phyloP scores from a whole-genome alignment of 2,329 filamentous ascomycete species.

The Seiridium unicorne region DNA sequence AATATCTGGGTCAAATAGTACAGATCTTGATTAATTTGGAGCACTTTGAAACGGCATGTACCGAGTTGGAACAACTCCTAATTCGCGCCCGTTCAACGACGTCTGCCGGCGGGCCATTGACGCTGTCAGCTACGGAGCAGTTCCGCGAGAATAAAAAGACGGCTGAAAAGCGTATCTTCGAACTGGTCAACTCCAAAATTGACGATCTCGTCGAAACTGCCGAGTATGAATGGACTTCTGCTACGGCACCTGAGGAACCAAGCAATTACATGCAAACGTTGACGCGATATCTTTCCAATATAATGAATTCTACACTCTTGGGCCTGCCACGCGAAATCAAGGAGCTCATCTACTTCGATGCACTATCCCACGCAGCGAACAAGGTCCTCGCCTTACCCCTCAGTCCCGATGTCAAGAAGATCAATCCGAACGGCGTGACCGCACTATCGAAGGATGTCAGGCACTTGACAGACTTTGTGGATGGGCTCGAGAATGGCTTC shows the following conservation, averaged over 20 bases:
- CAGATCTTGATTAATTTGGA: constrained; percentile 98
- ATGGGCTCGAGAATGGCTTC: constrained; percentile 77
- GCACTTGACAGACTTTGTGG: constrained; percentile 83
- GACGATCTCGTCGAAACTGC: constrained; percentile 96
- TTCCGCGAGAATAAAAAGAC: constrained; percentile 92
- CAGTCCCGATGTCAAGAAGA: constrained; percentile 74
- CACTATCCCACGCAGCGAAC: constrained; percentile 83
- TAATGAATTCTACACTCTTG: constrained; percentile 92
- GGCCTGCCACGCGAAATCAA: constrained; percentile 95
- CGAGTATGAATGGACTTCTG: constrained; percentile 82
- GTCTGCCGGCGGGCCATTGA: constrained; percentile 76
- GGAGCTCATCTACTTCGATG: constrained; percentile 96
- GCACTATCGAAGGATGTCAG: constrained; percentile 80
- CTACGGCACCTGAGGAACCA: constrained; percentile 65
- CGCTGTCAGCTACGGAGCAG: constrained; percentile 77
- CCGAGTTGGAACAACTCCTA: constrained; percentile 82
- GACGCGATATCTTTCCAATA: constrained; percentile 88
- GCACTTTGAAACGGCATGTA: constrained; percentile 92
- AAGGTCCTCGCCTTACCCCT: constrained; percentile 81
- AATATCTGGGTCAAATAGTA: constrained; percentile 96
- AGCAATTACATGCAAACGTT: constrained; percentile 95
- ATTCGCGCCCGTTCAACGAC: constrained; percentile 81
- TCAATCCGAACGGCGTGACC: constrained; percentile 82
- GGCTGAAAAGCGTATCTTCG: constrained; percentile 96
- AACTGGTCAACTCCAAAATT: constrained; percentile 97